Percentiles rank a stretch among this genome's conserved stretches.
Conservation (phyloP, 106 monocot species). For the Acanthochlamys bracteata region DNA sequence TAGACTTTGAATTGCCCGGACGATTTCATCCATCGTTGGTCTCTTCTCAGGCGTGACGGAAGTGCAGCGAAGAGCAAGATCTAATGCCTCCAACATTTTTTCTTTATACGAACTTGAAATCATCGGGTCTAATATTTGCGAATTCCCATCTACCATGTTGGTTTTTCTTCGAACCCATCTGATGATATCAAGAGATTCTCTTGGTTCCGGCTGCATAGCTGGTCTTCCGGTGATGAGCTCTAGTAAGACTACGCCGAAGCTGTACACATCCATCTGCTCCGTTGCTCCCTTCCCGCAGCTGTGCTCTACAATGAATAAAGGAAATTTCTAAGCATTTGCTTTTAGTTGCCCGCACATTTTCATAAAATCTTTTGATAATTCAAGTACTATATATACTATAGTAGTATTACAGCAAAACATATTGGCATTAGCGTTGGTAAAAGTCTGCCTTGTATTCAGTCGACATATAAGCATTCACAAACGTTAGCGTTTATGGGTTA, state of each 20-base stretch:
- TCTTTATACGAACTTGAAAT: conserved; percentile 21
- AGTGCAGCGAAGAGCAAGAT: conserved; percentile 60
- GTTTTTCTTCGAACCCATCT: conserved; percentile 58
- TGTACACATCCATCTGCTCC: conserved; percentile 60
- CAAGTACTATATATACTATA: too few relatives aligned
- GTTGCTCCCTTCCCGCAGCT: conserved; percentile 42
- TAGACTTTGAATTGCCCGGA: conserved; percentile 34
- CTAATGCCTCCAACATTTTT: conserved; percentile 36
- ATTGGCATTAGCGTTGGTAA: too few relatives aligned
- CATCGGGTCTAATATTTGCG: conserved; percentile 35
- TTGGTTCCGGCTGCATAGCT: conserved; percentile 36
- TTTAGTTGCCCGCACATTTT: background rate
- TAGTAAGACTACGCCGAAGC: conserved; percentile 61
- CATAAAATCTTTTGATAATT: too few relatives aligned
- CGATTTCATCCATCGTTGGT: conserved; percentile 48
- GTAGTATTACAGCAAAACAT: too few relatives aligned
- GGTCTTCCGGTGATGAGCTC: conserved; percentile 58
- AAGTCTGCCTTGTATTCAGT: too few relatives aligned
- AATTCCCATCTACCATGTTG: conserved; percentile 35
- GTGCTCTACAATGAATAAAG: conserved; percentile 21
- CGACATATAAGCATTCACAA: too few relatives aligned
- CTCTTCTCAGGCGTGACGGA: conserved; percentile 57
- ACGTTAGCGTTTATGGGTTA: too few relatives aligned
- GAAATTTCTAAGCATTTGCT: background rate
- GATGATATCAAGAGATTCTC: conserved; percentile 47